phyloP scores from a whole-genome alignment of 2,329 filamentous ascomycete genomes.

The Penicillium palitans region DNA sequence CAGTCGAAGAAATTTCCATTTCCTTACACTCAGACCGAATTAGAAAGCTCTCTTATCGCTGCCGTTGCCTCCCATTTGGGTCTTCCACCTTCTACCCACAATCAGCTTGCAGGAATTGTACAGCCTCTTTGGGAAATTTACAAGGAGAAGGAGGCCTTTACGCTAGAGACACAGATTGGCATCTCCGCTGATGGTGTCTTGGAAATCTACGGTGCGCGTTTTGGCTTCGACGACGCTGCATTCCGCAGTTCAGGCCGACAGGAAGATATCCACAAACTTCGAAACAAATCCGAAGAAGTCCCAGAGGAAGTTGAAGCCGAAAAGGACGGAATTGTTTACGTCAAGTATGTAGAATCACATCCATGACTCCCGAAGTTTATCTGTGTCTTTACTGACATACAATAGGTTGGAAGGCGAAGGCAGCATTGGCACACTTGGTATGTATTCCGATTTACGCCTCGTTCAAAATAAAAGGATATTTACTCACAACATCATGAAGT shows the following conservation, averaged over 20 bases:
- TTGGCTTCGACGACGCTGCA: conserved; percentile 71
- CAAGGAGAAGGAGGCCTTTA: conserved; percentile 64
- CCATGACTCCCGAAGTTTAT: not conserved
- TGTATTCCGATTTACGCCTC: not conserved
- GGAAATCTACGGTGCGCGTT: conserved; percentile 55
- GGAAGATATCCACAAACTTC: conserved; percentile 58
- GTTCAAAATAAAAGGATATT: not conserved
- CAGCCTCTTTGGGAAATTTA: conserved; percentile 60
- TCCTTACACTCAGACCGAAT: conserved; percentile 54
- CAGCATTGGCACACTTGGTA: conserved; percentile 71
- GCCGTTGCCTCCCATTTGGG: conserved; percentile 52
- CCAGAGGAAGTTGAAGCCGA: conserved; percentile 63
- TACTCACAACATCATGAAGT: conserved; percentile 46
- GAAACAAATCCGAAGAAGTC: conserved; percentile 55
- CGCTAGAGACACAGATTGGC: conserved; percentile 55
- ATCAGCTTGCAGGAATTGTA: conserved; percentile 53
- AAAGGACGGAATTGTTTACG: conserved; percentile 74
- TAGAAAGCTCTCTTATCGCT: conserved; percentile 46
- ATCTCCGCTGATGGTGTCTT: conserved; percentile 46
- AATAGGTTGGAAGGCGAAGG: conserved; percentile 50
- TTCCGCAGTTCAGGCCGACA: conserved; percentile 64
- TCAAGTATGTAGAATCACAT: conserved; percentile 51
- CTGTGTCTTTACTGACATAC: conserved; percentile 1
- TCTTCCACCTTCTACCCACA: conserved; percentile 50
- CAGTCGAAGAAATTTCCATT: conserved; percentile 61